Base-by-base conservation (phyloP, 1,284 basidiomycete genomes). In the Boletellus deceptivus region DNA sequence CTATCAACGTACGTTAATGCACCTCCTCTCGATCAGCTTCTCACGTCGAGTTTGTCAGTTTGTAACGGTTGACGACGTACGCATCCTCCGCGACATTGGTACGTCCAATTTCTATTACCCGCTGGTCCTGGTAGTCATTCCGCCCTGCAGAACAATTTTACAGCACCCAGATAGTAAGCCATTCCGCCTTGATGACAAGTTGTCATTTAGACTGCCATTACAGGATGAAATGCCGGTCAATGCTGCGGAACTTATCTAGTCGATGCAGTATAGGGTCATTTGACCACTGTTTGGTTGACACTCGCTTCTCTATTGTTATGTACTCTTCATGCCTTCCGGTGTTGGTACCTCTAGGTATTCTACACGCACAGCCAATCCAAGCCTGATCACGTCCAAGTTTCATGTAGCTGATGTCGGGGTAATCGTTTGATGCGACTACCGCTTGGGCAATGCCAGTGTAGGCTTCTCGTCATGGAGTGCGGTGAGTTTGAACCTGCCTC, bases 201-300 rank as follows among this genome's bases (percentile, higher is more conserved):
- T 46, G 20, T 31, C 22, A 16, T 16, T 20, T 29, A 57, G 44
- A 36, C 27, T 29, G 16, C 17, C 48, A 54, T 58, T 54, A 14
- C 60, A 91, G 89, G 91, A 95, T 64, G 92, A 95, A 76, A 94
- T 95, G 92, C 91, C 91, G 6, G 90, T 94, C 57, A 93, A 93
- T 68, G 90, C 91, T 51, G 89, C 90, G 34, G 91, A 93, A 65
- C 80, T 91, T 54, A 91, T 92, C 60, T 92, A 75, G 47, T 31
- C n/a, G 22, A 38, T 40, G 24, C 27, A 29, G 36, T 35, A 40
- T 35, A 49, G 18, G 36, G 48, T 33, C 43, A 20, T 50, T 50
- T 20, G 43, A 45, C 43, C 17, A 38, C n/a, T 46, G 10, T 43
- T 41, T 31, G 33, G 25, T 37, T 38, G 34, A 25, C 40, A 33